These are phyloP conservation scores for Iberis pinnata DNA, from an alignment of 345 rosid genomes.

Conservation along the genomic window DNA sequence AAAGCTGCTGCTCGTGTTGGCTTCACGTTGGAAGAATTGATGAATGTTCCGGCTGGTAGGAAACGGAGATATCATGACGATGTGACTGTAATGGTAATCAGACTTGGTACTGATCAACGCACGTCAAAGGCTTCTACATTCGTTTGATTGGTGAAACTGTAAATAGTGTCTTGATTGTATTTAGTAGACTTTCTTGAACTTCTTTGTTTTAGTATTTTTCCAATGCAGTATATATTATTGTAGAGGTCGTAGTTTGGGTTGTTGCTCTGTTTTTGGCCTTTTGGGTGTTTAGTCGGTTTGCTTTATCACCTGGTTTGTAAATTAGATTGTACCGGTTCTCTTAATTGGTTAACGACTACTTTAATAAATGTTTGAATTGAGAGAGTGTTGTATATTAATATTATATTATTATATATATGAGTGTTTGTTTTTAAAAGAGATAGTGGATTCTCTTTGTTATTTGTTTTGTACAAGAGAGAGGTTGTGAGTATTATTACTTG, in stretches of 20 bases:
- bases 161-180: too few relatives aligned
- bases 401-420: too few relatives aligned
- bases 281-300: background rate
- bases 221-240: too few relatives aligned
- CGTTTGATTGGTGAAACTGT: too few relatives aligned
- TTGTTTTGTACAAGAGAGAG: too few relatives aligned
- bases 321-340: background rate
- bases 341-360: constrained; percentile 4
- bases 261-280: constrained; percentile 6
- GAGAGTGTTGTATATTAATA: too few relatives aligned
- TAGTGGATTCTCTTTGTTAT: too few relatives aligned
- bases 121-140: constrained; percentile 81
- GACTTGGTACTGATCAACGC: constrained; percentile 76
- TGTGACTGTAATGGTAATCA: constrained; percentile 77
- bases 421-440: too few relatives aligned
- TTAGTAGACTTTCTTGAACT: too few relatives aligned
- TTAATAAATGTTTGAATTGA: background rate
- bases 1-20: constrained; percentile 90
- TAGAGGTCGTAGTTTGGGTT: too few relatives aligned
- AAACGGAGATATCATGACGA: constrained; percentile 95
- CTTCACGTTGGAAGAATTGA: constrained; percentile 77
- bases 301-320: background rate
- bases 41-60: constrained; percentile 89
- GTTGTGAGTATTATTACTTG: too few relatives aligned
- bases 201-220: too few relatives aligned